Base-by-base conservation (phyloP, 805 yeast species). In the Isabelozyma heimii region DNA sequence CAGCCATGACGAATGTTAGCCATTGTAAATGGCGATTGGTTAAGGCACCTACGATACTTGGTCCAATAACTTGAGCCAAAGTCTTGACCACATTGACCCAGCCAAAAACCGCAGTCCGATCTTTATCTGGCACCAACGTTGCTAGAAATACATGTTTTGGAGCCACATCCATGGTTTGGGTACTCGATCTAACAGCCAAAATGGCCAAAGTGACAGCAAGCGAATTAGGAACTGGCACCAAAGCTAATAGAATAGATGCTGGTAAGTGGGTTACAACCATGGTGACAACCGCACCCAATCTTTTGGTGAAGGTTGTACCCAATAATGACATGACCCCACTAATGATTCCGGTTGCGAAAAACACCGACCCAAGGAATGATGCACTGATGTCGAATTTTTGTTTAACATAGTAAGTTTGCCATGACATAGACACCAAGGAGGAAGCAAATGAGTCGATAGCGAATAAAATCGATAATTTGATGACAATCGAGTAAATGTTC, bases 141-240 rank as follows among this genome's bases (percentile, higher is more conserved):
- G 79, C 75, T 17, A 76, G 62, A 51, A 76, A 75, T 4, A 76
- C 78, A 43, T 73, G 76, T 47, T 77, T 77, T 8, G 81, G 76
- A 1, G 80, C 77, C 27, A 71, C 64, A 51, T 77, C 82, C 80
- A 77, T 75, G 20, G 75, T 62, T 52, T 75, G 75, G 35, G 76
- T 70, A 2, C 66, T 54, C 1, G 76, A 68, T 56, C 80, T 63
- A 12, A 67, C 49, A 3, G 73, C 52, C 40, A 70, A 50, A 4
- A 70, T 58, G 12, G 63, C 53, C 45, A 73, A 49, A 50, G 78
- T 67, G 9, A 62, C 42, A 2, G 47, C 42, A 33, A 73, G 55
- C 24, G 66, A 60, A 3, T 58, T 48, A 5, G 80, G 77, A 12
- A 74, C 49, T 8, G 81, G 76, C 24, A 73, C 65, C 15, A 72